Evolutionary conservation across 495 filamentous ascomycete genomes (phyloP).

Genomic region (Darksidea phi): DNA sequence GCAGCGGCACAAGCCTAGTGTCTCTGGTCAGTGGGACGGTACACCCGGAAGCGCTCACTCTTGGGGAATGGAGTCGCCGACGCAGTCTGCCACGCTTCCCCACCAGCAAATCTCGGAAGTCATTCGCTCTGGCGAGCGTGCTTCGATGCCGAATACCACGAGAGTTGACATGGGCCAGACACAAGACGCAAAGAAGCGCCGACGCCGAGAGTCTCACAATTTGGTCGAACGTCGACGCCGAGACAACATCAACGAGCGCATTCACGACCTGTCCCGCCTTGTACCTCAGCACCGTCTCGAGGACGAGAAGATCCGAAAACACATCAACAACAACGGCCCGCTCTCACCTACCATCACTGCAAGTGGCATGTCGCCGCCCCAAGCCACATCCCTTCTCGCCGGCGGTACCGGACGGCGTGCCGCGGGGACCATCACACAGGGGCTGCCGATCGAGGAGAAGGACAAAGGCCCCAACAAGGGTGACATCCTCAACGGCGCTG

Average conservation of each 20-base stretch:
- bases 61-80: conserved; percentile 71
- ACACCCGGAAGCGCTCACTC: conserved; percentile 77
- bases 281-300: conserved; percentile 91
- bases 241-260: conserved; percentile 98
- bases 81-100: conserved; percentile 48
- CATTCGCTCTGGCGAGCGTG: conserved; percentile 65
- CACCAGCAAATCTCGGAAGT: conserved; percentile 69
- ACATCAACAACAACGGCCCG: conserved; percentile 84
- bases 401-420: conserved; percentile 81
- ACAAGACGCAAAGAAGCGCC: conserved; percentile 88
- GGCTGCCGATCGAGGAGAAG: conserved; percentile 90
- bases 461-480: conserved; percentile 99
- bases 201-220: conserved; percentile 92
- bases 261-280: conserved; percentile 90
- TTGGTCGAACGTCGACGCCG: conserved; percentile 89
- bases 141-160: conserved; percentile 57
- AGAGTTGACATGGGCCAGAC: conserved; percentile 64
- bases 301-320: conserved; percentile 94
- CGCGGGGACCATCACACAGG: conserved; percentile 84
- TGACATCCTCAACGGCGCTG: conserved; percentile 94
- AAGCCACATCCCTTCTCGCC: conserved; percentile 86
- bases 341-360: conserved; percentile 75
- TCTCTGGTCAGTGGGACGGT: conserved; percentile 78
- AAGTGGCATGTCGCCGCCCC: conserved; percentile 61
- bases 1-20: conserved; percentile 70